Base-by-base conservation (phyloP, 2,329 filamentous ascomycete genomes). In the Fusarium brachygibbosum region DNA sequence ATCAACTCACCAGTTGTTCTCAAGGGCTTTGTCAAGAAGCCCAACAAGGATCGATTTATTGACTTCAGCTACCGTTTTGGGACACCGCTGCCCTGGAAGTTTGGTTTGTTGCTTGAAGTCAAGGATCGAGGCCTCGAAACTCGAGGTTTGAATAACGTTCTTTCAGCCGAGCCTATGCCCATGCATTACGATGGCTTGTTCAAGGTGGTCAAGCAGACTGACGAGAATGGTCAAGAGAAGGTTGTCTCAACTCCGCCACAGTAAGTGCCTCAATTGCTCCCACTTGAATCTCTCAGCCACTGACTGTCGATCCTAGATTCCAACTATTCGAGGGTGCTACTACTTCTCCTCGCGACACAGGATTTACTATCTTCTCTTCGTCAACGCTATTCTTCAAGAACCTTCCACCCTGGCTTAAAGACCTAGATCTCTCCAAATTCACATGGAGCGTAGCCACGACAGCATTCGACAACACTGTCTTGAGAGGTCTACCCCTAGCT, bases 171-270 rank as follows among this genome's bases (percentile, higher is more conserved):
- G 60, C 82, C 83, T 64, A 87, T 88, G 85, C 86, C 86, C 0
- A 86, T 86, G 74, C 86, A 88, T 66, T 88, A 82, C 37, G 86
- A 88, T 50, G 86, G 86, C 0, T 75, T 87, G 29, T 88, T 87
- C 78, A 87, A 87, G 70, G 83, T 84, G 0, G 78, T 80, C 12
- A 83, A 83, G 52, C 72, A 79, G 21, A 74, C 58, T 0, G 76
- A 81, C 3, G 76, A 78, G 4, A 38, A 80, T 2, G 83, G 82
- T 1, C 78, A 80, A 8, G 80, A 80, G n/a, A 76, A 76, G n/a
- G 66, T 78, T 1, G 73, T 83, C 3, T 80, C 84, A 0, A 78
- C 72, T 6, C 82, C 84, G 5, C 85, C 85, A 0, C 79, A 69
- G 77, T 83, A 77, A 74, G 79, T 70, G 9, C 5, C 29, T 29